phyloP scores from a whole-genome alignment of 1,284 basidiomycete genomes.

The Rhodotorula sp. region DNA sequence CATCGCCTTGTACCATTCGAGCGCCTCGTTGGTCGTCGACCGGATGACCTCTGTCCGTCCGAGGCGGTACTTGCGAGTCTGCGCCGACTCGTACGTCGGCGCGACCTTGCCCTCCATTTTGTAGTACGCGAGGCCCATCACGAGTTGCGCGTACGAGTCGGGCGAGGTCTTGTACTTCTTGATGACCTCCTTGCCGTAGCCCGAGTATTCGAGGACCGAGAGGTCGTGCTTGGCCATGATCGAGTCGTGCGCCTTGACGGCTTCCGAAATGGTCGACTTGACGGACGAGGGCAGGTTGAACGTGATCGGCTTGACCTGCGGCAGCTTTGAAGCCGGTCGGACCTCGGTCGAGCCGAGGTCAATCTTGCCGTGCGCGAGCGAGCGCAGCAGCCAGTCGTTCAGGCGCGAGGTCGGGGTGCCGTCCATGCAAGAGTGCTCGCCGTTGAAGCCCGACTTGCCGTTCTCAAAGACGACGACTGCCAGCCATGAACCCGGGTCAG shows the following conservation, averaged over 20 bases:
- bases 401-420: slow-evolving; percentile 91
- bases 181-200: slow-evolving; percentile 83
- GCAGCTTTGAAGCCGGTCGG: slow-evolving; percentile 56
- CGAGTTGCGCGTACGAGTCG: slow-evolving; percentile 91
- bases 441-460: slow-evolving; percentile 83
- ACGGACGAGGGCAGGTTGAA: slow-evolving; percentile 66
- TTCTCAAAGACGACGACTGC: slow-evolving; percentile 87
- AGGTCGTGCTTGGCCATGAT: slow-evolving; percentile 79
- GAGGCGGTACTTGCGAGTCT: slow-evolving; percentile 87
- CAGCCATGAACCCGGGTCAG: slow-evolving; percentile 8
- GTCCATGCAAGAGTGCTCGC: slow-evolving; percentile 83
- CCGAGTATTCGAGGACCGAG: slow-evolving; percentile 81
- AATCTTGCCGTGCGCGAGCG: slow-evolving; percentile 73
- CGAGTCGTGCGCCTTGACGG: slow-evolving; percentile 69
- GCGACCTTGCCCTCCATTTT: slow-evolving; percentile 79
- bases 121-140: slow-evolving; percentile 93
- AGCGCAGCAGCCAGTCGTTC: slow-evolving; percentile 88
- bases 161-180: slow-evolving; percentile 87
- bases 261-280: slow-evolving; percentile 53
- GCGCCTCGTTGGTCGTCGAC: slow-evolving; percentile 75
- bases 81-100: slow-evolving; percentile 83
- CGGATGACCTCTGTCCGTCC: slow-evolving; percentile 96
- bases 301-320: slow-evolving; percentile 64
- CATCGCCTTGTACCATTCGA: slow-evolving; percentile 87
- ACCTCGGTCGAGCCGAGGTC: slow-evolving; percentile 59